Percentiles rank a stretch among this genome's conserved stretches.
These are phyloP conservation scores for Rickenella mellea DNA, from an alignment of 768 basidiomycete species.

Conservation along the genomic window DNA sequence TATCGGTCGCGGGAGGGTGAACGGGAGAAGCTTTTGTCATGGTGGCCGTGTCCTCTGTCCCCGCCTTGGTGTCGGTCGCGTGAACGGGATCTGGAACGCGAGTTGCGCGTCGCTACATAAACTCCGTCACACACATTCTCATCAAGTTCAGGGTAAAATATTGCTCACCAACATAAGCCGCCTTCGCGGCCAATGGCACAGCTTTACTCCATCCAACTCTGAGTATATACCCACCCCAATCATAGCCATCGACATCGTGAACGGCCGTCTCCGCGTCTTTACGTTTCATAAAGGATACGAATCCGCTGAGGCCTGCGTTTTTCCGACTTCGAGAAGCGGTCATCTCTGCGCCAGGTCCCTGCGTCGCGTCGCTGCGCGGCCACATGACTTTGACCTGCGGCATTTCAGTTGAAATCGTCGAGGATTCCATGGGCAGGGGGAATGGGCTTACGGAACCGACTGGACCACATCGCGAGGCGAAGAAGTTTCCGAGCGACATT, in stretches of 20 bases:
- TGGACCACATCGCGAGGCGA: conserved; percentile 76
- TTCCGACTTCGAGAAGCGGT: conserved; percentile 60
- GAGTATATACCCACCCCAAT: conserved; percentile 87
- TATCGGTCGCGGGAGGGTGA: conserved; percentile 35
- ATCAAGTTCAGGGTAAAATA: no score
- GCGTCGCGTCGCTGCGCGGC: conserved; percentile 74
- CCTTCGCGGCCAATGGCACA: conserved; percentile 70
- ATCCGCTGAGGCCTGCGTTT: conserved; percentile 80
- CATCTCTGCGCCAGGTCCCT: conserved; percentile 69
- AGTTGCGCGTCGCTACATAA: no score
- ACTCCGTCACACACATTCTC: no score
- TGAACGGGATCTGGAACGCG: conserved; percentile 24
- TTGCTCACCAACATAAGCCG: conserved; percentile 59
- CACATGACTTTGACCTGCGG: conserved; percentile 93
- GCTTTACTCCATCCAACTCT: conserved; percentile 97
- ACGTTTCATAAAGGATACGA: conserved; percentile 94
- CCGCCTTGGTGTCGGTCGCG: conserved; percentile 20
- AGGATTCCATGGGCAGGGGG: not conserved
- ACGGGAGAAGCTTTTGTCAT: conserved; percentile 7
- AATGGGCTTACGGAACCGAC: conserved; percentile 70
- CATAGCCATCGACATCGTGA: conserved; percentile 83
- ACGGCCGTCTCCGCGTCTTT: conserved; percentile 85
- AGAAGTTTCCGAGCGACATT: conserved; percentile 77
- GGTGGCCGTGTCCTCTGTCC: not conserved
- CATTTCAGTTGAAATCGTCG: conserved; percentile 1